Base-by-base conservation (phyloP, 139 green algal genomes). In the Choricystis sp. region DNA sequence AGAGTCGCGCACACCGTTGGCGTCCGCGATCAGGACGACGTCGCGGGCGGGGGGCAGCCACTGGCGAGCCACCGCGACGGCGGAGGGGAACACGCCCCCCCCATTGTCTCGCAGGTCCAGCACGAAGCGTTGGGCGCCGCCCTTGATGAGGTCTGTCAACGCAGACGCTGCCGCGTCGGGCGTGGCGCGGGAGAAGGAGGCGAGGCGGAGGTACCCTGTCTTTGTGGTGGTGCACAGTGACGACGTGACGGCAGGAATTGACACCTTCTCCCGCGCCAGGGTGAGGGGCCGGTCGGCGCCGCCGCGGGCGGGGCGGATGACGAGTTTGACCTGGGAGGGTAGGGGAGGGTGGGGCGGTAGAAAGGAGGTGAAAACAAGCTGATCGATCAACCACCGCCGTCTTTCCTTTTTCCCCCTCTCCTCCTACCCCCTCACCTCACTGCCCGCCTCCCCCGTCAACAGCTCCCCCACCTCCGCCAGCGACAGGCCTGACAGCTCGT, bases 71-170 rank as follows among this genome's bases (percentile, higher is more conserved):
- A 98, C 79, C 63, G 93, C 68, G 25, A 97, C 79, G 64, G 86
- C 92, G 30, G 87, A 83, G 1, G 92, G 85, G 80, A 98, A 98
- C 23, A 90, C 65, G 9, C 92, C 92, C 14, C 92, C 92, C 2
- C 80, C 84, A 72, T 98, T 98, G 76, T 95, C 95, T 16, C 92
- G 74, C 3, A 98, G 66, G 71, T 98, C 92, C 49, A 98, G 66
- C 26, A 98, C 79, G 19, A 61, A 61, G 55, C 66, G 67, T 25
- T 62, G 23, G 0, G 68, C 71, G 22, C 72, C 72, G 9, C 60
- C 63, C 0, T 62, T 49, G 48, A 72, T 73, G n/a, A 89, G 73
- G 16, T 77, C 57, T 19, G 62, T 23, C 2, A 95, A 49, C 0
- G 86, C 86, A 19, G 78, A 65, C 56, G 67, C 59, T 14, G 88